Conservation (phyloP, 2,329 filamentous ascomycete genomes). For the Mycosphaerella sp. region DNA sequence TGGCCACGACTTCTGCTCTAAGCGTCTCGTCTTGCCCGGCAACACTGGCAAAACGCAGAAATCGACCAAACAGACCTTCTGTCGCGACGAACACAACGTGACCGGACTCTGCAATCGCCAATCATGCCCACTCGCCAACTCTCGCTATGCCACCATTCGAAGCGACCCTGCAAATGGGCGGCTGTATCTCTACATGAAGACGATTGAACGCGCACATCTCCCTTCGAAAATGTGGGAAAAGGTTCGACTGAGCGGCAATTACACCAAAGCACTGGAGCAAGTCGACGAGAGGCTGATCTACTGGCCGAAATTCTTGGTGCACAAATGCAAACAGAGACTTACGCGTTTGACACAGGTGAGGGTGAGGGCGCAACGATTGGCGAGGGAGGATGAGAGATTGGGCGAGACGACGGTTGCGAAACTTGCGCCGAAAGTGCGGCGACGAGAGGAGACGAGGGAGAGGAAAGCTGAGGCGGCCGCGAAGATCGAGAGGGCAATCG, state of each 20-base stretch:
- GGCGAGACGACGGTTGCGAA: constrained; percentile 85
- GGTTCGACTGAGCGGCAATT: constrained; percentile 84
- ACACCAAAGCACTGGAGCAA: constrained; percentile 79
- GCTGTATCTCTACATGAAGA: constrained; percentile 96
- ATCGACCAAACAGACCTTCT: constrained; percentile 83
- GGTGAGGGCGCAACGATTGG: constrained; percentile 67
- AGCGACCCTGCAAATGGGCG: constrained; percentile 71
- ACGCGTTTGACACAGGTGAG: constrained; percentile 88
- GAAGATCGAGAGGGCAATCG: constrained; percentile 92
- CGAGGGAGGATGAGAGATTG: constrained; percentile 80
- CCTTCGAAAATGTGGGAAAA: constrained; percentile 92
- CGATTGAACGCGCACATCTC: constrained; percentile 78
- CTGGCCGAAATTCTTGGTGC: constrained; percentile 87
- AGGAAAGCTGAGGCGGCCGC: constrained; percentile 53
- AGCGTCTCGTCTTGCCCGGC: constrained; percentile 67
- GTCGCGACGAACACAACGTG: constrained; percentile 64
- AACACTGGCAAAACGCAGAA: constrained; percentile 45
- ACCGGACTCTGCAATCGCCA: constrained; percentile 71
- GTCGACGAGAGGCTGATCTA: constrained; percentile 82
- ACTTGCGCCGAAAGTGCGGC: constrained; percentile 77
- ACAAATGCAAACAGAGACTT: constrained; percentile 95
- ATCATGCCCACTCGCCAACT: constrained; percentile 85
- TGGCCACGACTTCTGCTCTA: constrained; percentile 90
- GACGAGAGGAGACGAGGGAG: constrained; percentile 45
- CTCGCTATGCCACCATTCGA: constrained; percentile 85